Evolutionary conservation across 805 yeast species (phyloP), one percentile per base, ranked within the genome.

Genomic region (Ogataea ganodermae): DNA sequence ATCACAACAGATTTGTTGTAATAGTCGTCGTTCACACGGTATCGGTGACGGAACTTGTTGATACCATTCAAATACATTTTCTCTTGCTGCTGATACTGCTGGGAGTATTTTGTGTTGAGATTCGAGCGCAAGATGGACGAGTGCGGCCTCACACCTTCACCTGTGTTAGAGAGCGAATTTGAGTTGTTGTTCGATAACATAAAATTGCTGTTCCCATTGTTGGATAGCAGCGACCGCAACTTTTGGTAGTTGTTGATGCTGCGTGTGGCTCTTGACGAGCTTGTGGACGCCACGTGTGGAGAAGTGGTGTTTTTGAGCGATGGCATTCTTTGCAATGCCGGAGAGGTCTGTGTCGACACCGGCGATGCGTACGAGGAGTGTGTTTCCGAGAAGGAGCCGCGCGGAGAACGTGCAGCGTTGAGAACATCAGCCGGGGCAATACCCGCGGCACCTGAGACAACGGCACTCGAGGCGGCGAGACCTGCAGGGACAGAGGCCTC

Each of bases 71-170:
- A 65, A 53, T 79, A 79, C 35, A 76, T 71, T 55, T 70, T 71
- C 57, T 79, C 84, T 55, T 79, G 83, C 30, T 78, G 79, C 42
- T 74, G 67, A 59, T 78, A 79, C 52, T 71, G 74, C 45, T 68
- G 68, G 5, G 66, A 65, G 42, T 60, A 56, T 44, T 61, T 67
- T 1, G 66, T 59, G 24, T 65, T 62, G 27, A 67, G 48, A 38
- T 68, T 67, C 17, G 62, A 57, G 21, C 61, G 57, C 35, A 68
- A 50, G 14, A 67, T 61, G 2, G 67, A 49, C 5, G 53, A 47
- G 43, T 63, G 68, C 2, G 66, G 65, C 37, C 64, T 51, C 7
- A 51, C 58, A 21, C 51, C 56, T 18, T 48, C 63, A 22, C 22
- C 37, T 5, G 17, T 18, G 18, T 12, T 30, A 9, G 16, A 30